phyloP scores from a whole-genome alignment of 1,139 yeast species.

The Diutina pseudorugosa region DNA sequence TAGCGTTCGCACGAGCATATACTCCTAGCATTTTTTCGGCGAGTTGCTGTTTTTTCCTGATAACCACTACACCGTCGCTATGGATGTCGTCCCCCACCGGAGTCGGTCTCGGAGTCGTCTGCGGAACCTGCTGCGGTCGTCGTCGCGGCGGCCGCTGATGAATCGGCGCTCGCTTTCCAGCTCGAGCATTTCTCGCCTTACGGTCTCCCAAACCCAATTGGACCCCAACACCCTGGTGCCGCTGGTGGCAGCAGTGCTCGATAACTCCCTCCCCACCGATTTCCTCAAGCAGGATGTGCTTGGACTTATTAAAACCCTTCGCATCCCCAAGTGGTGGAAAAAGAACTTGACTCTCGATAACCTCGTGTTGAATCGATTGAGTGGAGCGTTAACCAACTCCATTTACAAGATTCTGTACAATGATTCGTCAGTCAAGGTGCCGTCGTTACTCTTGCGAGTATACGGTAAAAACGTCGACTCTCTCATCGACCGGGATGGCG shows the following conservation, averaged over 20 bases:
- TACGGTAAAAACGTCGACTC: slow-evolving; percentile 88
- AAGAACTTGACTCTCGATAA: slow-evolving; percentile 30
- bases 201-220: slow-evolving; percentile 17
- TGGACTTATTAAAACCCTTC: slow-evolving; percentile 48
- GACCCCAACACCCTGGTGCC: slow-evolving; percentile 21
- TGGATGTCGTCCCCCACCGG: slow-evolving; percentile 1
- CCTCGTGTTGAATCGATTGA: slow-evolving; percentile 45
- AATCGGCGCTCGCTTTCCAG: slow-evolving; percentile 8
- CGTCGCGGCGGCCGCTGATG: neutral
- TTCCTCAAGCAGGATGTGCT: slow-evolving; percentile 78
- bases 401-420: slow-evolving; percentile 54
- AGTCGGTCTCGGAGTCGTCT: slow-evolving; percentile 2
- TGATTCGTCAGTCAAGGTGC: slow-evolving; percentile 15
- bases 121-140: slow-evolving; percentile 2
- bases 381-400: slow-evolving; percentile 90
- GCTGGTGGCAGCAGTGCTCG: slow-evolving; percentile 35
- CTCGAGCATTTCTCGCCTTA: slow-evolving; percentile 8
- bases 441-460: slow-evolving; percentile 53
- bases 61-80: neutral
- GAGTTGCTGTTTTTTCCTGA: neutral
- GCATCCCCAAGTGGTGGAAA: slow-evolving; percentile 69
- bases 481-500: slow-evolving; percentile 77
- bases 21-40: neutral
- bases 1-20: neutral
- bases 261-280: slow-evolving; percentile 65